Evolutionary conservation across 129 eudicot genomes (phyloP).

Genomic region (Arctium lappa): DNA sequence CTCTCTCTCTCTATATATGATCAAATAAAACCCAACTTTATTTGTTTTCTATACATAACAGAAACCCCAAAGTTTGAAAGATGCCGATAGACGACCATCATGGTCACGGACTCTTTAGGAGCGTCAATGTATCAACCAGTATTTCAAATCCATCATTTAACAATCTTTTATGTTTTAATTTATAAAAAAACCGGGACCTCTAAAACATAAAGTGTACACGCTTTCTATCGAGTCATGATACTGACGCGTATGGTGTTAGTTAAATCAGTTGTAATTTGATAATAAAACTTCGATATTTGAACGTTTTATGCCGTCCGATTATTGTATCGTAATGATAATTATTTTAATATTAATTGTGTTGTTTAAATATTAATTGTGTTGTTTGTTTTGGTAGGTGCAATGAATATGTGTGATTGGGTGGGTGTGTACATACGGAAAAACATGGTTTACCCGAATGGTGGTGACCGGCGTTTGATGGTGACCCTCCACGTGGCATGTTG

Average conservation of each 20-base stretch:
- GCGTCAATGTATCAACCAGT: too few species aligned
- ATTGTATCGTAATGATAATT: not conserved
- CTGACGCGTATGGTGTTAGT: not conserved
- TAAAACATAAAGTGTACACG: too few species aligned
- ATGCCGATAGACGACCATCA: too few species aligned
- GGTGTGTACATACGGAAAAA: conserved; percentile 11
- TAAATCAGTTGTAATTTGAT: not conserved
- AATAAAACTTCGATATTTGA: not conserved
- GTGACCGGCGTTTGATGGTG: conserved; percentile 26
- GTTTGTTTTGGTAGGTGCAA: not conserved
- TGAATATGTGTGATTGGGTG: conserved; percentile 27
- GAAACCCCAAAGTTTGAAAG: too few species aligned
- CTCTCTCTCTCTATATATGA: too few species aligned
- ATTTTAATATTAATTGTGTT: not conserved
- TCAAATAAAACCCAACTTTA: too few species aligned
- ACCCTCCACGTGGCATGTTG: conserved; percentile 34
- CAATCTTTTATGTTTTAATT: too few species aligned
- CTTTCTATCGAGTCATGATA: not conserved
- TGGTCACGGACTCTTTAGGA: too few species aligned
- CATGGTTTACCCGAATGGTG: conserved; percentile 19
- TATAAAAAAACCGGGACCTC: too few species aligned
- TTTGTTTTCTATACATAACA: too few species aligned
- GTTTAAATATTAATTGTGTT: not conserved
- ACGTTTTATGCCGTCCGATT: not conserved
- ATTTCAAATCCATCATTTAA: too few species aligned